phyloP scores from a whole-genome alignment of 768 basidiomycete genomes.

The Tephrocybe sp. region DNA sequence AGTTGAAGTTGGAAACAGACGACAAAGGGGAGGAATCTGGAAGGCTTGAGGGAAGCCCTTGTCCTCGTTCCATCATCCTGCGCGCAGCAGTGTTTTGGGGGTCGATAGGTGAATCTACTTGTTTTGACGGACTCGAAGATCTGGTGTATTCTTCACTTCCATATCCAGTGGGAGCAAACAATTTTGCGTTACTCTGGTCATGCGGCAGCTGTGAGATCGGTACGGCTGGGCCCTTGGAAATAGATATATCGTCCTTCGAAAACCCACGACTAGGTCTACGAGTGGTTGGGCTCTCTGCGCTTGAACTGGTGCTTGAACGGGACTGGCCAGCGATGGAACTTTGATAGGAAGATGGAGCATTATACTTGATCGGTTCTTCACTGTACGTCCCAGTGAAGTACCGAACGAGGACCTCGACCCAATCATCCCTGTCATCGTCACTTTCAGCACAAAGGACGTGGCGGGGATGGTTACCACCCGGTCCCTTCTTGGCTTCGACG shows the following conservation, averaged over 20 bases:
- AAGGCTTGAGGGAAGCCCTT: slow-evolving; percentile 49
- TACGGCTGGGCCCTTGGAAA: slow-evolving; percentile 47
- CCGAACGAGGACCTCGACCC: slow-evolving; percentile 92
- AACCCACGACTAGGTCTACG: slow-evolving; percentile 43
- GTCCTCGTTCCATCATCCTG: slow-evolving; percentile 40
- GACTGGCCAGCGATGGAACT: slow-evolving; percentile 37
- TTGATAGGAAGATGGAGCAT: slow-evolving; percentile 25
- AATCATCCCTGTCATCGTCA: slow-evolving; percentile 88
- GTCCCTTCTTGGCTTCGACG: slow-evolving; percentile 81
- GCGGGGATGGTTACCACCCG: slow-evolving; percentile 67
- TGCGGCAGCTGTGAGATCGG: slow-evolving; percentile 57
- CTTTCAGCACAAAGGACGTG: slow-evolving; percentile 98
- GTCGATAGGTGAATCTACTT: slow-evolving; percentile 49
- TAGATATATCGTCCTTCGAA: slow-evolving; percentile 59
- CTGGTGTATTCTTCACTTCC: slow-evolving; percentile 35
- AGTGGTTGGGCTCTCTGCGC: slow-evolving; percentile 32
- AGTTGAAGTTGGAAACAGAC: slow-evolving; percentile 46
- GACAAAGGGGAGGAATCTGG: slow-evolving; percentile 64
- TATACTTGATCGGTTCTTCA: slow-evolving; percentile 57
- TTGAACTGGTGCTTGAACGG: slow-evolving; percentile 55
- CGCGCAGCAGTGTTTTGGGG: slow-evolving; percentile 35
- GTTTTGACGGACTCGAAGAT: slow-evolving; percentile 57
- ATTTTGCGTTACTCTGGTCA: slow-evolving; percentile 57
- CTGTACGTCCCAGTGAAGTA: slow-evolving; percentile 83
- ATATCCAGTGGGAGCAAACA: slow-evolving; percentile 48